Conservation (phyloP, 1,284 basidiomycete species). For the Takashimella tepidaria region DNA sequence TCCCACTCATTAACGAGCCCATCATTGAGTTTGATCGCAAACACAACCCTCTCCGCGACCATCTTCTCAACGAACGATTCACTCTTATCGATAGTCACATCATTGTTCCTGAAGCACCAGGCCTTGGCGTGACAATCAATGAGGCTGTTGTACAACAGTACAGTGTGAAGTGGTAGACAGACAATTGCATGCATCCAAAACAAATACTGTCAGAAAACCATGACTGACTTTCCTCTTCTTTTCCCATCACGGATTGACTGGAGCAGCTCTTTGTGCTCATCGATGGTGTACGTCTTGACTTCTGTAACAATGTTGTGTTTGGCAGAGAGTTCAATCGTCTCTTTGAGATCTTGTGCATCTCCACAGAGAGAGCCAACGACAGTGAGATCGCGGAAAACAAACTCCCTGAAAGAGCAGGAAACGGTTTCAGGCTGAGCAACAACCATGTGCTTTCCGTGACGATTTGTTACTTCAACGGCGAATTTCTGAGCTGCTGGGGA, state of each 20-base stretch:
- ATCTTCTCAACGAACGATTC: background rate
- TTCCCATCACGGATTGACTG: constrained; percentile 1
- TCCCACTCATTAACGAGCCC: background rate
- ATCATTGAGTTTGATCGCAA: background rate
- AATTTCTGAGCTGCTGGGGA: constrained; percentile 2
- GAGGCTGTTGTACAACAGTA: background rate
- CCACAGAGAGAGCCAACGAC: background rate
- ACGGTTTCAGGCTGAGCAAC: constrained; percentile 5
- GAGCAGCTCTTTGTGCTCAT: constrained; percentile 4
- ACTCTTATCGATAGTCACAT: background rate
- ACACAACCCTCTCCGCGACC: background rate
- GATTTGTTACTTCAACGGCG: constrained; percentile 1
- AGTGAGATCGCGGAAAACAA: background rate
- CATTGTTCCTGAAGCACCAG: background rate
- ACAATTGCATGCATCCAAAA: no score
- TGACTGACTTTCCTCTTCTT: constrained; percentile 7
- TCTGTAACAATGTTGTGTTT: background rate
- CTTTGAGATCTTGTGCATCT: background rate
- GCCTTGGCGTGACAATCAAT: background rate
- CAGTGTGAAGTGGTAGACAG: background rate
- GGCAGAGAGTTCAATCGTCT: background rate
- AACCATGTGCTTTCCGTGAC: constrained; percentile 4
- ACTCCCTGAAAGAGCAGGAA: background rate
- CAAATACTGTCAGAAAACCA: no score
- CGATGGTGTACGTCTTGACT: background rate